Percentiles rank a stretch among this genome's conserved stretches.
phyloP scores from a whole-genome alignment of 2,329 filamentous ascomycete species.

The Coniella lustricola region DNA sequence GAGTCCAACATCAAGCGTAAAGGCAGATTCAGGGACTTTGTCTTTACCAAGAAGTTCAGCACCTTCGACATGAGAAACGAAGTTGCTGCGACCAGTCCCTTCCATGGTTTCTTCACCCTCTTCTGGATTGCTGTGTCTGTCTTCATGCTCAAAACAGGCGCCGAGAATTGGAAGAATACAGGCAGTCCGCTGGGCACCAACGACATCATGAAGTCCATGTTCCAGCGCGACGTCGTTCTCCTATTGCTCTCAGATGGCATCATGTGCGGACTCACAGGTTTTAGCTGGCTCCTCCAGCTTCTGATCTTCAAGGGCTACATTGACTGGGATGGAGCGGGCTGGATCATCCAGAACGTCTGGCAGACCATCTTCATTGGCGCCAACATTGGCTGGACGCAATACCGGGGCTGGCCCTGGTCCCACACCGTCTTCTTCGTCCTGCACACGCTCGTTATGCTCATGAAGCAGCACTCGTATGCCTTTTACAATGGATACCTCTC shows the following conservation, averaged over 20 bases:
- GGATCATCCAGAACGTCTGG: slow-evolving; percentile 71
- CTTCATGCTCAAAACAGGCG: slow-evolving; percentile 59
- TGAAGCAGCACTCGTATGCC: slow-evolving; percentile 78
- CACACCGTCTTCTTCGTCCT: slow-evolving; percentile 72
- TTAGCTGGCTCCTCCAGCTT: slow-evolving; percentile 60
- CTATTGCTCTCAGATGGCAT: slow-evolving; percentile 58
- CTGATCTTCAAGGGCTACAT: slow-evolving; percentile 52
- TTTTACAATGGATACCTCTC: slow-evolving; percentile 73
- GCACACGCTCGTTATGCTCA: slow-evolving; percentile 67
- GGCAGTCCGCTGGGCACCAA: slow-evolving; percentile 64
- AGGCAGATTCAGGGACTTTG: slow-evolving; percentile 44
- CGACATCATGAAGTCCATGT: slow-evolving; percentile 66
- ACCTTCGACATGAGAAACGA: slow-evolving; percentile 69
- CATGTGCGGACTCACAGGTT: slow-evolving; percentile 59
- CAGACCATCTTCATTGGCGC: slow-evolving; percentile 56
- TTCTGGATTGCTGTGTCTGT: slow-evolving; percentile 68
- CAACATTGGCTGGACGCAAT: slow-evolving; percentile 58
- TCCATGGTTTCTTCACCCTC: slow-evolving; percentile 72
- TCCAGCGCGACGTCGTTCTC: slow-evolving; percentile 44
- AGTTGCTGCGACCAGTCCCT: slow-evolving; percentile 57
- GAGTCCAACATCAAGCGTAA: slow-evolving; percentile 15
- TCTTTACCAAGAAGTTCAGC: slow-evolving; percentile 68
- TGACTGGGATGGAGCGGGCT: slow-evolving; percentile 61
- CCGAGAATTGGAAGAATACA: slow-evolving; percentile 60
- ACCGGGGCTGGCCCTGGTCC: slow-evolving; percentile 75